A percentile compares a stretch with the other conserved stretches of the same genome.
phyloP scores from a whole-genome alignment of 176 grass and related monocot genomes.

The Carex cristatella region DNA sequence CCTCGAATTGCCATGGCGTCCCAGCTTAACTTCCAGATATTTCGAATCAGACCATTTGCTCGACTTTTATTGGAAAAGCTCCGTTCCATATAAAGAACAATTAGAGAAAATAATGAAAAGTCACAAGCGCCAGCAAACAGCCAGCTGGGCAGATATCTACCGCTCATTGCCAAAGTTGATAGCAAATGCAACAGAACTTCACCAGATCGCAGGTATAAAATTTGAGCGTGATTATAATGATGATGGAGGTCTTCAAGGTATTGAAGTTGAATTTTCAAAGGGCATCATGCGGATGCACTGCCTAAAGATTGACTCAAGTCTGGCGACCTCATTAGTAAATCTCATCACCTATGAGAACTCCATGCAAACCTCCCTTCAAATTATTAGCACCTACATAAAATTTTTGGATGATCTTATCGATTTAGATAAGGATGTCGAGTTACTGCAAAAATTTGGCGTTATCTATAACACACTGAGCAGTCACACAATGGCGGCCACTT shows the following conservation, averaged over 20 bases:
- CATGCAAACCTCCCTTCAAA: not conserved
- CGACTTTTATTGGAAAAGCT: too few relatives aligned
- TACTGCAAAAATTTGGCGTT: slow-evolving; percentile 1
- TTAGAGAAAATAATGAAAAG: too few relatives aligned
- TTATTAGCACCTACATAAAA: not conserved
- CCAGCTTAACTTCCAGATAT: rapidly evolving
- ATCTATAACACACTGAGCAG: not conserved
- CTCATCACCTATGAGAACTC: not conserved
- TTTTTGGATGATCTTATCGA: slow-evolving; percentile 9
- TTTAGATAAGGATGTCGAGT: not conserved
- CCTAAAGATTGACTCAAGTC: not conserved
- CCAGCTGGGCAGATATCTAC: too few relatives aligned
- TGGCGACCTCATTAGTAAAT: not conserved
- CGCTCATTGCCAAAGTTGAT: too few relatives aligned
- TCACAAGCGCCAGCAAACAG: too few relatives aligned
- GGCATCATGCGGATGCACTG: not conserved
- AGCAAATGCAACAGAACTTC: too few relatives aligned
- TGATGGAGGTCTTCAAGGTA: too few relatives aligned
- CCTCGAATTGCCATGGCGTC: too few relatives aligned
- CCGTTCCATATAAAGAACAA: too few relatives aligned
- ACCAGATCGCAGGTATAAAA: too few relatives aligned
- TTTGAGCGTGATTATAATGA: too few relatives aligned
- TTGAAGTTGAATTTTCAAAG: not conserved
- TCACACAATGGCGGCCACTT: not conserved
- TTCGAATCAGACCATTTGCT: too few relatives aligned